These are phyloP conservation scores for Aspergillus uvarum DNA, from an alignment of 2,329 filamentous ascomycete species.

Conservation along the genomic window DNA sequence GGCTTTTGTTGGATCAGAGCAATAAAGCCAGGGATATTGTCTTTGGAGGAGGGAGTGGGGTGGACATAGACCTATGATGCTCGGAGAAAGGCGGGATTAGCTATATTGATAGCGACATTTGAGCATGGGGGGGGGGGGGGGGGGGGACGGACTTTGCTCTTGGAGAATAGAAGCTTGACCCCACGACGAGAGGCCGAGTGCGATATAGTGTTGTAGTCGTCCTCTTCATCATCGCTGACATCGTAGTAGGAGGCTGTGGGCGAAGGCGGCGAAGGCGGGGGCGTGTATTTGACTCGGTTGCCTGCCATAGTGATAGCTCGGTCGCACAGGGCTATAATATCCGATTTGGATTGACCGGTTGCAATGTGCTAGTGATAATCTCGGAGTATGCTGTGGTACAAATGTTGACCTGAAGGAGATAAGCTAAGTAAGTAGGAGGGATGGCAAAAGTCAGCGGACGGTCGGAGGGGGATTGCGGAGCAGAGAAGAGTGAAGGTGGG, in stretches of 20 bases:
- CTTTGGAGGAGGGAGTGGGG: constrained; percentile 85
- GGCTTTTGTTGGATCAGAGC: constrained; percentile 88
- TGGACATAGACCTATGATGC: constrained; percentile 81
- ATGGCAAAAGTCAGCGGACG: neutral
- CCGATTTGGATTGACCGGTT: neutral
- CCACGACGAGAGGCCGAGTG: constrained; percentile 74
- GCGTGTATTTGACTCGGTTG: constrained; percentile 35
- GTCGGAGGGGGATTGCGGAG: constrained; percentile 6
- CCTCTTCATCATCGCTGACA: constrained; percentile 93
- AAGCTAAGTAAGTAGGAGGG: neutral
- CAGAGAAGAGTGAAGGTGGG: constrained; percentile 2
- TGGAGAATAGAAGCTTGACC: constrained; percentile 91
- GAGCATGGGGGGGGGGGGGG: neutral
- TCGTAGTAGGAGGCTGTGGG: constrained; percentile 90
- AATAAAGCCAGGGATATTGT: constrained; percentile 93
- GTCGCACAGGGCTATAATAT: neutral
- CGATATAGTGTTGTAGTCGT: constrained; percentile 90
- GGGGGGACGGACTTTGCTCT: constrained; percentile 75
- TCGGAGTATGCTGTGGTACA: neutral
- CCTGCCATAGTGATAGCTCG: constrained; percentile 29
- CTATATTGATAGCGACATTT: neutral
- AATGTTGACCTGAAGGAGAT: neutral
- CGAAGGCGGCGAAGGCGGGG: constrained; percentile 56
- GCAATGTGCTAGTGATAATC: neutral
- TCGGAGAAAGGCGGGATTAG: constrained; percentile 4